Conservation (phyloP, 306 rosid species). For the Medicago lupulina region DNA sequence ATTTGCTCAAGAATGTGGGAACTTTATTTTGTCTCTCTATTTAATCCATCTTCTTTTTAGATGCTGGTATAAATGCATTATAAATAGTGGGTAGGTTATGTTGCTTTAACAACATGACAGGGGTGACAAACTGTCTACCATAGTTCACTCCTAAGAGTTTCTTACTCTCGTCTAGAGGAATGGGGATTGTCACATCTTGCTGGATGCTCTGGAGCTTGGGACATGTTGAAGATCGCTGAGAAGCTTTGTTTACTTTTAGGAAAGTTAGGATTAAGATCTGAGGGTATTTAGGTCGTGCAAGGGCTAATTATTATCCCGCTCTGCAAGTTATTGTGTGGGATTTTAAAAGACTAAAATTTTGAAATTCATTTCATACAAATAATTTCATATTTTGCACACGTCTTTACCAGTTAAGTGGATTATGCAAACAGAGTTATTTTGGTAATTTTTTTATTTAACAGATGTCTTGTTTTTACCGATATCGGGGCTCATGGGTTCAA, state of each 20-base stretch:
- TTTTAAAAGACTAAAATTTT: constrained; percentile 26
- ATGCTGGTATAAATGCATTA: constrained; percentile 24
- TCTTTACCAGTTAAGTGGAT: constrained; percentile 36
- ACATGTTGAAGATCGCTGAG: constrained; percentile 15
- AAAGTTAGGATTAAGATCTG: constrained; percentile 12
- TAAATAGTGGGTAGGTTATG: constrained; percentile 13
- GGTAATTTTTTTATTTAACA: constrained; percentile 48
- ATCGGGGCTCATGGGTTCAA: constrained; percentile 83
- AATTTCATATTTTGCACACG: constrained; percentile 8
- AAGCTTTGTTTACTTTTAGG: constrained; percentile 20
- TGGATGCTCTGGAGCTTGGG: constrained; percentile 31
- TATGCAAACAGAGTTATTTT: constrained; percentile 27
- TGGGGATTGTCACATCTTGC: constrained; percentile 19
- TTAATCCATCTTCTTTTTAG: constrained; percentile 1
- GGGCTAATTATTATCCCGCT: constrained; percentile 1
- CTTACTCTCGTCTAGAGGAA: constrained; percentile 31
- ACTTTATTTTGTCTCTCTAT: background rate
- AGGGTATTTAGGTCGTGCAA: constrained; percentile 20
- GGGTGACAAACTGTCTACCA: background rate
- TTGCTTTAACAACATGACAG: constrained; percentile 13
- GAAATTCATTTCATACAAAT: background rate
- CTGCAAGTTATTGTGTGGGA: constrained; percentile 16
- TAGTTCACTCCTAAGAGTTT: constrained; percentile 31
- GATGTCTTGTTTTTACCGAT: constrained; percentile 92
- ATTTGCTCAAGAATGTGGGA: constrained; percentile 31